phyloP scores from a whole-genome alignment of 73 alveolate genomes.

The Stentor roeselii region DNA sequence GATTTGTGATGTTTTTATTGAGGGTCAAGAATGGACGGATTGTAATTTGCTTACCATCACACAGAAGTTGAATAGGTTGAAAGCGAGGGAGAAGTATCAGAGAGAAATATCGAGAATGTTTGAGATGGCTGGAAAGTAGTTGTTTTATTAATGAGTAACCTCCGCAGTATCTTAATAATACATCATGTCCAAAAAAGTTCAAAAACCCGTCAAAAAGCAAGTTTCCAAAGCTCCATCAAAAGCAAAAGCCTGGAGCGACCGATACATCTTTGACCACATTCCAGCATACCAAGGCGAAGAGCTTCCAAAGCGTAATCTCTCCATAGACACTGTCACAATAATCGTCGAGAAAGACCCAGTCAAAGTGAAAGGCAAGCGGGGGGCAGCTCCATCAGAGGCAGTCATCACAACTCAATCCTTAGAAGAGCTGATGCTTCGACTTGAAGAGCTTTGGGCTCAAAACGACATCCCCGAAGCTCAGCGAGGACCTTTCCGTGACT shows the following conservation, averaged over 20 bases:
- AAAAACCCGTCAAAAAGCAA: background rate
- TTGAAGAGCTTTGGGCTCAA: background rate
- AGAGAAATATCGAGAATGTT: too few relatives aligned
- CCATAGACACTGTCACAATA: background rate
- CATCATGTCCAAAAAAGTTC: background rate
- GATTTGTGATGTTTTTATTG: background rate
- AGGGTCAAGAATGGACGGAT: background rate
- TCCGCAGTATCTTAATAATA: too few relatives aligned
- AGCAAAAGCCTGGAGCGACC: background rate
- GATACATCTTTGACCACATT: background rate
- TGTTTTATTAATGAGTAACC: too few relatives aligned
- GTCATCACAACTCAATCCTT: background rate
- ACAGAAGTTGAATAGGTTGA: background rate
- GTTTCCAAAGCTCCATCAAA: background rate
- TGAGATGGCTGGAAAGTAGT: too few relatives aligned
- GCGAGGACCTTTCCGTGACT: background rate
- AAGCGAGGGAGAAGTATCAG: too few relatives aligned
- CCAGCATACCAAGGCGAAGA: background rate
- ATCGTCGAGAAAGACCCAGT: background rate
- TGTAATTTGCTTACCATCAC: background rate
- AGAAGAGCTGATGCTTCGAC: background rate
- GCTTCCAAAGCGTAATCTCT: background rate
- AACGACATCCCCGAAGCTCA: constrained; percentile 17
- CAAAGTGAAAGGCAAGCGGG: background rate
- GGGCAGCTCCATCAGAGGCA: background rate